Conservation (phyloP, 805 yeast genomes). For the Metschnikowia matae region DNA sequence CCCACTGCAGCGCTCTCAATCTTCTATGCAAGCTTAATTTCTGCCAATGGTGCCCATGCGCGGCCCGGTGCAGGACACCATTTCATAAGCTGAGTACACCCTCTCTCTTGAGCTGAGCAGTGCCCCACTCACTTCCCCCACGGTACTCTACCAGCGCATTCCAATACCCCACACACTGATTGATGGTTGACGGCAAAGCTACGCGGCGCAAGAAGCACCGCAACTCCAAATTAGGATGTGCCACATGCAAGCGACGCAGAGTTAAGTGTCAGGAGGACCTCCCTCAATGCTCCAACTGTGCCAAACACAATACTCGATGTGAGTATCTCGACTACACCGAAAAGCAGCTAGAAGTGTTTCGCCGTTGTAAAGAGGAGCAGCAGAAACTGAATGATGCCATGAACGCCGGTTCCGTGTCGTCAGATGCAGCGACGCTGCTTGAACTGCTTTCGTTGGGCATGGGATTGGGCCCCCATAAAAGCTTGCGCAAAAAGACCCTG, state of each 20-base stretch:
- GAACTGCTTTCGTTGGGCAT: constrained; percentile 3
- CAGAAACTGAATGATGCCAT: not conserved
- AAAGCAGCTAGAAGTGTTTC: constrained; percentile 29
- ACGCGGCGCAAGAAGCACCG: constrained; percentile 22
- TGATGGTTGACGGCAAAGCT: constrained; percentile 1
- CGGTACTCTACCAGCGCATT: not conserved
- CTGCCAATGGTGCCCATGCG: not conserved
- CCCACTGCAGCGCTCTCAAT: not conserved
- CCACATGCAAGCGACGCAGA: constrained; percentile 18
- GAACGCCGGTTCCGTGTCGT: not conserved
- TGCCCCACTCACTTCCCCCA: not conserved
- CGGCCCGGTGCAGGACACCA: not conserved
- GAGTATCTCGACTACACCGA: constrained; percentile 35
- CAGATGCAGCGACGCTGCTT: not conserved
- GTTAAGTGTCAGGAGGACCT: constrained; percentile 30
- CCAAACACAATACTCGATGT: constrained; percentile 38
- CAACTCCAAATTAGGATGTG: constrained; percentile 20
- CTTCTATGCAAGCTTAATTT: not conserved
- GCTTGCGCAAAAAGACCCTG: not conserved
- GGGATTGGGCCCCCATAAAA: not conserved
- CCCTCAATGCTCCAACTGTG: constrained; percentile 37
- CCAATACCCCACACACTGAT: not conserved
- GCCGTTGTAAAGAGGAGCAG: constrained; percentile 14
- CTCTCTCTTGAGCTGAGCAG: not conserved
- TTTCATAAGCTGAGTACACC: not conserved